Percentiles rank a stretch among this genome's conserved stretches.
Evolutionary conservation across 352 stramenopile species (phyloP).

Genomic region (Phytopythium helicoides): DNA sequence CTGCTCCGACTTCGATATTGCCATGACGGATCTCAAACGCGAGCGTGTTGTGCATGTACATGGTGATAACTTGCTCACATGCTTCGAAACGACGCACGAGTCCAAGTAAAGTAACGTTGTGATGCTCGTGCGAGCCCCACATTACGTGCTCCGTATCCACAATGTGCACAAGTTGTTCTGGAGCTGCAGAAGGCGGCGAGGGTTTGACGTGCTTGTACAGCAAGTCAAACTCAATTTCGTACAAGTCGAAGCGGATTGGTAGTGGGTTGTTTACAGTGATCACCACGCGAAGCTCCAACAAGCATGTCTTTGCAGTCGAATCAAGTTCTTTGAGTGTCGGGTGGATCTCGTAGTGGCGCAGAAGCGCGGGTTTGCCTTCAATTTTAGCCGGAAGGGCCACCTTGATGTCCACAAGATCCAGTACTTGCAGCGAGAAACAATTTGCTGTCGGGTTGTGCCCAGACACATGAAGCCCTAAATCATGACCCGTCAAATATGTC

Average conservation of each 20-base stretch:
- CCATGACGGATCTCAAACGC: slow-evolving; percentile 67
- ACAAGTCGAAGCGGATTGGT: slow-evolving; percentile 74
- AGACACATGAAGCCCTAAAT: slow-evolving; percentile 55
- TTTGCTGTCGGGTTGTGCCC: slow-evolving; percentile 42
- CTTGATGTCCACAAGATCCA: slow-evolving; percentile 60
- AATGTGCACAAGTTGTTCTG: slow-evolving; percentile 33
- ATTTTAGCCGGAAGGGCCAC: slow-evolving; percentile 67
- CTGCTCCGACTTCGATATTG: slow-evolving; percentile 48
- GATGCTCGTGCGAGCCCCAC: slow-evolving; percentile 63
- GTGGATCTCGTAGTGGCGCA: slow-evolving; percentile 57
- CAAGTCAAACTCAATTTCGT: slow-evolving; percentile 63
- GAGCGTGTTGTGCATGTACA: slow-evolving; percentile 66
- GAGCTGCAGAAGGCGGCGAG: not conserved
- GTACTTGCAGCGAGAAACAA: slow-evolving; percentile 70
- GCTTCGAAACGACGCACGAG: slow-evolving; percentile 56
- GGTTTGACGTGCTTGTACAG: slow-evolving; percentile 40
- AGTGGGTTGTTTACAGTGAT: slow-evolving; percentile 80
- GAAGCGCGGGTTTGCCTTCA: slow-evolving; percentile 62
- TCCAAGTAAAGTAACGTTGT: slow-evolving; percentile 57
- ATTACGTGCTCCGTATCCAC: slow-evolving; percentile 44
- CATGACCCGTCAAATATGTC: slow-evolving; percentile 61
- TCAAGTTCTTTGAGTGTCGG: slow-evolving; percentile 73
- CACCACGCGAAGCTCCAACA: slow-evolving; percentile 65
- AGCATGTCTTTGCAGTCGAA: slow-evolving; percentile 66
- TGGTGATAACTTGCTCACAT: slow-evolving; percentile 58